Evolutionary conservation across 495 filamentous ascomycete genomes (phyloP), one percentile per base, ranked within the genome.

Genomic region (Aspergillus steynii): DNA sequence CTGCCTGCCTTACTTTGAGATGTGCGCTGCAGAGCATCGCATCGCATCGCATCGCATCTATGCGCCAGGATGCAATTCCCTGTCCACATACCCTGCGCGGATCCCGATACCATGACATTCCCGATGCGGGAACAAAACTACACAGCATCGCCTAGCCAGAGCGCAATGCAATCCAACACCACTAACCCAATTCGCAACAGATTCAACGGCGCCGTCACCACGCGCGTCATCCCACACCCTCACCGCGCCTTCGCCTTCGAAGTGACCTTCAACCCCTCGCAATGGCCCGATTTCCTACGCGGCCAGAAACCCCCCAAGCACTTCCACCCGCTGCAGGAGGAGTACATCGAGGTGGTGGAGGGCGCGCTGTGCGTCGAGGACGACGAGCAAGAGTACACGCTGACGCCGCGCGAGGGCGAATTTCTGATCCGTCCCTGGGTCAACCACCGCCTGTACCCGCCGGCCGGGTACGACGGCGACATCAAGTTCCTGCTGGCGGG

Each of bases 161-260:
- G 20, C 20, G 20, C 20, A 20, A 20, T 20, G 20, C 20, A 20
- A 20, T 20, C 20, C 20, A 20, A 20, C 7, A 32, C 31, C 31
- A 42, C 37, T 42, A 42, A 42, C 20, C 20, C 37, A 3, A 42
- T 3, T 0, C 7, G 0, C 1, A 28, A 47, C 6, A 60, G 37
- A 50, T 49, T 29, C 31, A 57, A 56, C 52, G 26, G 15, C 29
- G 52, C 52, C 52, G 26, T 54, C 6, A 54, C 31, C 1, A 54
- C 52, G 4, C 52, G 26, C 1, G 7, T 37, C 14, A 31, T 42
- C 4, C 37, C 37, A 8, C 37, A 25, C 29, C 29, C 15, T 12
- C n/a, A 20, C 10, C 52, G 29, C 3, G 15, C 31, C 52, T 54
- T 54, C 31, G 52, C 29, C 31, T 37, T n/a, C 51, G 29, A 31